phyloP scores from a whole-genome alignment of 306 rosid species.

The Bauhinia variegata region DNA sequence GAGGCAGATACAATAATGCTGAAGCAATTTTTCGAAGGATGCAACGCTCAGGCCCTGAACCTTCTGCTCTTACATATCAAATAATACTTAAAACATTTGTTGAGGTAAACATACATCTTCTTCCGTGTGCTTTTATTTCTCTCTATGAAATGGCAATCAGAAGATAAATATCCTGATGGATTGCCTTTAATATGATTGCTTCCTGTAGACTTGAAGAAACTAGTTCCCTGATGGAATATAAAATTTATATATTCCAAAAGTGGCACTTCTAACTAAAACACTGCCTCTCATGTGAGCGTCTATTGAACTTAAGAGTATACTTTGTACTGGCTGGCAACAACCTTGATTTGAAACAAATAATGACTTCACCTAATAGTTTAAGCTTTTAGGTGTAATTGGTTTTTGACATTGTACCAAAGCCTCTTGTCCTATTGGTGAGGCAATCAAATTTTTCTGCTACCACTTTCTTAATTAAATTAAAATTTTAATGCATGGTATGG shows the following conservation, averaged over 20 bases:
- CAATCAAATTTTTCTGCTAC: too few relatives aligned
- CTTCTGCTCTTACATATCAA: conserved; percentile 87
- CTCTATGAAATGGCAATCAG: not conserved
- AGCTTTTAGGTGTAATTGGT: too few relatives aligned
- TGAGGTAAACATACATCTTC: conserved; percentile 52
- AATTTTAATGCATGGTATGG: too few relatives aligned
- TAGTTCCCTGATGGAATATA: not conserved
- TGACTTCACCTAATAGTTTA: too few relatives aligned
- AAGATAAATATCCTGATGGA: conserved; percentile 2
- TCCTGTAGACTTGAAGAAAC: not conserved
- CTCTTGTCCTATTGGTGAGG: too few relatives aligned
- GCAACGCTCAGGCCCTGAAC: conserved; percentile 89
- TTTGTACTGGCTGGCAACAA: not conserved
- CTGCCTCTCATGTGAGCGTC: not conserved
- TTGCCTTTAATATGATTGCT: conserved; percentile 7
- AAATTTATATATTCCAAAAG: not conserved
- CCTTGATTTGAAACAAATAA: conserved; percentile 4
- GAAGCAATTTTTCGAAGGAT: conserved; percentile 94
- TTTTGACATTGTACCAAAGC: too few relatives aligned
- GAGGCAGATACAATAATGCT: conserved; percentile 73
- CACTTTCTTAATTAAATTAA: too few relatives aligned
- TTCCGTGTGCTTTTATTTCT: conserved; percentile 8
- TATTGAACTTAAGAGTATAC: conserved; percentile 4
- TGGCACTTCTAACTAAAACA: not conserved
- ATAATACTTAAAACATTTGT: conserved; percentile 80